Evolutionary conservation across 345 rosid genomes (phyloP), one percentile per base, ranked within the genome.

Genomic region (Isatis tinctoria): DNA sequence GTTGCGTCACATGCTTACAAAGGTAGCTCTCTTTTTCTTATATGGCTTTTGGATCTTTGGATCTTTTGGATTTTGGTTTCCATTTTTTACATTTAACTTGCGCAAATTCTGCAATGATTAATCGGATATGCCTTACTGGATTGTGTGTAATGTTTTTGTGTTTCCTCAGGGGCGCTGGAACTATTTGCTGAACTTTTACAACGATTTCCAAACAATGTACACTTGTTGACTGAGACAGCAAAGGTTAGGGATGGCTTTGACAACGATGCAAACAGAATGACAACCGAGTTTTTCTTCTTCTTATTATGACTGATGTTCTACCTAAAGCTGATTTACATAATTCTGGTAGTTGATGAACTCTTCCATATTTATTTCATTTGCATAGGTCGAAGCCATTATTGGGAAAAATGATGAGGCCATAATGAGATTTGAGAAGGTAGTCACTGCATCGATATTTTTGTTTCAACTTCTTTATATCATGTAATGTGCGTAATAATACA

Each of bases 401-500:
- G 99, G 98, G 60, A 95, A 95, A 86, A 92, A 80, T 37, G 97
- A 95, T 28, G 98, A 90, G 62, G 99, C 99, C 51, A 80, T 90
- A 73, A 79, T 82, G 85, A 87, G 88, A 76, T 95, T 95, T 69
- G 98, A 95, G 74, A 95, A 92, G 99, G 98, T 95, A 66, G 67
- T 60, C 47, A 37, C 43, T 0, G 4, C 48, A 65, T 27, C 36
- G 3, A 30, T 40, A 44, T 4, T 2, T n/a, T 67, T 54, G 8
- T 28, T 30, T 56, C 51, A 51, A 40, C 26, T 54, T 51, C 39
- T 39, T 64, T 28, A 56, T 45, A 22, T 27, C 28, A 17, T 52
- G 48, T 41, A 65, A 8, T 17, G 36, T 41, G 67, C 14, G 13
- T 59, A 40, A n/a, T 69, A n/a, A 78, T 48, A 30, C 22, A 54